Evolutionary conservation across 1,284 basidiomycete species (phyloP), one percentile per base, ranked within the genome.

Genomic region (Rhodotorula sp.): DNA sequence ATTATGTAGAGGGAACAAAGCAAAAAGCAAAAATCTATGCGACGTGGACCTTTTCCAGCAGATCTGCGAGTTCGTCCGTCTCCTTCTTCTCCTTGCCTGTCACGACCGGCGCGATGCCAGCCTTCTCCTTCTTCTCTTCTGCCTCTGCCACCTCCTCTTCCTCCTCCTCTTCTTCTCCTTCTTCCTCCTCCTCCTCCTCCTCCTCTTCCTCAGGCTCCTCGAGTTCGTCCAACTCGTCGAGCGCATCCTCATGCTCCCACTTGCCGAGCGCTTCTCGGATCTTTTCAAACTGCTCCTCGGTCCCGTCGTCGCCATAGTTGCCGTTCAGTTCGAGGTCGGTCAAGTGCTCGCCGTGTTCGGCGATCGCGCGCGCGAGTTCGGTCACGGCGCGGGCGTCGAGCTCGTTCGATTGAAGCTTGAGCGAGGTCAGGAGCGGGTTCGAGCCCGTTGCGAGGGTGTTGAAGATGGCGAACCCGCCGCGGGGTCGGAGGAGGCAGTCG

Each of bases 391-490:
- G 82, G 34, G 85, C 82, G 77, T 93, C 90, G 61, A 97, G 86
- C 79, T 97, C 93, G 80, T 93, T 92, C 80, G 95, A 95, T 82
- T 95, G 91, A 50, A 97, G 83, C 78, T 89, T 89, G 65, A 97
- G 84, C 18, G 85, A 86, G 78, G 89, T 86, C 61, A 97, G 83
- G 77, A 88, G 87, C 31, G 85, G 85, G 80, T 91, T 93, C 57
- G 87, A 87, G 7, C 93, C 92, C 31, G 75, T 68, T 2, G 76
- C 74, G 50, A 87, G 84, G 1, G 86, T 85, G n/a, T 89, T 85
- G 38, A 85, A 85, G 69, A 88, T 83, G 28, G 92, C 81, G 67
- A 91, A 84, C 12, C 85, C 84, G 3, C 87, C 87, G 43, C 83
- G 82, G 6, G 83, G 82, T 43, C 90, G 89, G 50, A 98, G 85